Conservation (phyloP, 495 filamentous ascomycete species). For the Pyrenopolyporus hunteri region DNA sequence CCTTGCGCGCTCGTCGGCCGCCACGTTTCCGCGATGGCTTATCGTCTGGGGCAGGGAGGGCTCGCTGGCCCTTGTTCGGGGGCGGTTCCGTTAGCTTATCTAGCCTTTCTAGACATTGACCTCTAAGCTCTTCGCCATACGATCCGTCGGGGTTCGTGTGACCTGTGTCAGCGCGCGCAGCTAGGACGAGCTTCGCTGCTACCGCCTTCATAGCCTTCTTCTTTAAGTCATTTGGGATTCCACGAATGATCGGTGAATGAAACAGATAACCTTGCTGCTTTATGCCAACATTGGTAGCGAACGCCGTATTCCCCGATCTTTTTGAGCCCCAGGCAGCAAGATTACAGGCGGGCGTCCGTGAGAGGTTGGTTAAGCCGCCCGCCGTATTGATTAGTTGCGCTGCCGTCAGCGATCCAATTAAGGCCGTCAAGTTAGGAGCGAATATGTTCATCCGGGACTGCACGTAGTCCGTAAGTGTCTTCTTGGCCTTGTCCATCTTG, state of each 20-base stretch:
- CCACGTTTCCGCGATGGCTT: conserved; percentile 94
- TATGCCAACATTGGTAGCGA: conserved; percentile 93
- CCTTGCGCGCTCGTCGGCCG: conserved; percentile 87
- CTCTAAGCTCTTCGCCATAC: conserved; percentile 80
- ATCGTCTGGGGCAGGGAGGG: conserved; percentile 92
- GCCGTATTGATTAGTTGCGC: conserved; percentile 94
- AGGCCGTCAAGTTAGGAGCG: conserved; percentile 90
- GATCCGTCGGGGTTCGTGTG: conserved; percentile 83
- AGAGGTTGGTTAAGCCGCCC: conserved; percentile 85
- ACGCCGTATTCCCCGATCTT: conserved; percentile 78
- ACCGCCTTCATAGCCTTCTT: conserved; percentile 96
- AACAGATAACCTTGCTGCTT: conserved; percentile 93
- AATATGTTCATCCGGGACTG: conserved; percentile 96
- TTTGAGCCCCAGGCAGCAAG: conserved; percentile 87
- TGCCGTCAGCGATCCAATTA: conserved; percentile 93
- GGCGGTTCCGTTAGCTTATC: conserved; percentile 95
- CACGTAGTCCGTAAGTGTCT: conserved; percentile 89
- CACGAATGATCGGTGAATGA: conserved; percentile 83
- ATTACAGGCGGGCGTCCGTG: conserved; percentile 93
- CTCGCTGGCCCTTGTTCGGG: conserved; percentile 84
- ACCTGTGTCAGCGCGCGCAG: conserved; percentile 86
- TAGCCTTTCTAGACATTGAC: conserved; percentile 83
- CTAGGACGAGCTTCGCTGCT: conserved; percentile 88
- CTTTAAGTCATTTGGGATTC: conserved; percentile 83
- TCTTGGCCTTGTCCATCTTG: conserved; percentile 84